These are phyloP conservation scores for Pseudognaphalium luteoalbum DNA, from an alignment of 129 eudicot genomes.

Conservation along the genomic window DNA sequence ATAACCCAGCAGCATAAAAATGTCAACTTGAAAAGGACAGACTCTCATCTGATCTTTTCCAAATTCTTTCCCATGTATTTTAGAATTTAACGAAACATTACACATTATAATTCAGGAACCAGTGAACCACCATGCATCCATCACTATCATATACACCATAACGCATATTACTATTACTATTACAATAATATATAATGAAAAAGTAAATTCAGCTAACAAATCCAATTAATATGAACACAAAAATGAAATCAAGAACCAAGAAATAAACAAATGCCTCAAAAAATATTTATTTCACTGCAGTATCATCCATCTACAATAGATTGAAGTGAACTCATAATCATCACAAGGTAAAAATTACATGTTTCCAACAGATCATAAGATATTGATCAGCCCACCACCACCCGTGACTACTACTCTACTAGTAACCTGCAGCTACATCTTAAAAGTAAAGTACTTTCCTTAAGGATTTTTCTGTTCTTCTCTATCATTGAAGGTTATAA, in stretches of 20 bases:
- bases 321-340: neutral
- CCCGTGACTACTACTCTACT: neutral
- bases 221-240: neutral
- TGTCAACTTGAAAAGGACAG: neutral
- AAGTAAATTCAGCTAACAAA: neutral
- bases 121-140: neutral
- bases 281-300: neutral
- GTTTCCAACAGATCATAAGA: neutral
- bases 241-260: neutral
- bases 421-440: neutral
- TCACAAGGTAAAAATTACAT: neutral
- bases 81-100: neutral
- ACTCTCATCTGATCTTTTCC: neutral
- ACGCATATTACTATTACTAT: neutral
- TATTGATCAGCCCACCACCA: neutral
- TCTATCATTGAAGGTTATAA: neutral
- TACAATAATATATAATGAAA: neutral
- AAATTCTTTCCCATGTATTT: neutral
- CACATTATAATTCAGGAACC: too few species aligned
- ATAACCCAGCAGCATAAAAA: neutral
- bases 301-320: neutral
- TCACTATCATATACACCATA: neutral
- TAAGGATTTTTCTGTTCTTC: neutral
- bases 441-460: neutral
- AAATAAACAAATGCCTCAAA: neutral